Conservation (phyloP, 441 rosid genomes). For the Corymbia calophylla region DNA sequence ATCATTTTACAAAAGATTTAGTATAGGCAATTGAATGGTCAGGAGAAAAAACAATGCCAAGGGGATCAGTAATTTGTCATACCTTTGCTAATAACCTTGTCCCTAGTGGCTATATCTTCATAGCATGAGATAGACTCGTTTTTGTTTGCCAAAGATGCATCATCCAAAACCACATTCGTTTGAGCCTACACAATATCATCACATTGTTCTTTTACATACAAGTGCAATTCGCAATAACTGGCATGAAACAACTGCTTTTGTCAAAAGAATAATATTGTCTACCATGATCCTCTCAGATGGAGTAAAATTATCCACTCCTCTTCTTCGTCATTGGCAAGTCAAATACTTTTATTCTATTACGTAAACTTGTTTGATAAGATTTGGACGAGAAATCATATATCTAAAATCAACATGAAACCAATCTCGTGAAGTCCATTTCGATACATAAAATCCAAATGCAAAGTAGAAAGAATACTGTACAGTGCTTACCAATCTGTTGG, state of each 20-base stretch:
- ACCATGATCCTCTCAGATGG: background rate
- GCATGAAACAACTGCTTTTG: background rate
- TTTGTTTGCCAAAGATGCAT: constrained; percentile 76
- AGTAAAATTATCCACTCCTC: background rate
- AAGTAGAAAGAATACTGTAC: background rate
- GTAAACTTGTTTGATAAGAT: background rate
- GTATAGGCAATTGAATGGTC: background rate
- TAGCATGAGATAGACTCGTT: constrained; percentile 76
- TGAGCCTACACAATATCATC: constrained; percentile 85
- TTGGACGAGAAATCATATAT: background rate
- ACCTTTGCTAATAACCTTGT: constrained; percentile 60
- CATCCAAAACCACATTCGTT: constrained; percentile 75
- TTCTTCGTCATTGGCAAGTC: background rate
- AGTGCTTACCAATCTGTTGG: constrained; percentile 72
- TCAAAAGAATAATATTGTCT: background rate
- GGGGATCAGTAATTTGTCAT: background rate
- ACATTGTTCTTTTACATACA: background rate
- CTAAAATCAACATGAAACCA: background rate
- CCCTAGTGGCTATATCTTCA: constrained; percentile 65
- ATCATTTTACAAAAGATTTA: background rate
- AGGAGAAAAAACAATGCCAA: background rate
- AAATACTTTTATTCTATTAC: background rate
- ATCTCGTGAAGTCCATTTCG: background rate
- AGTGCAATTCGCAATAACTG: background rate
- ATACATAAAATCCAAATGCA: background rate